Percentiles rank a stretch among this genome's conserved stretches.
These are phyloP conservation scores for Boletus rufocinnamomeus DNA, from an alignment of 768 basidiomycete genomes.

Conservation along the genomic window DNA sequence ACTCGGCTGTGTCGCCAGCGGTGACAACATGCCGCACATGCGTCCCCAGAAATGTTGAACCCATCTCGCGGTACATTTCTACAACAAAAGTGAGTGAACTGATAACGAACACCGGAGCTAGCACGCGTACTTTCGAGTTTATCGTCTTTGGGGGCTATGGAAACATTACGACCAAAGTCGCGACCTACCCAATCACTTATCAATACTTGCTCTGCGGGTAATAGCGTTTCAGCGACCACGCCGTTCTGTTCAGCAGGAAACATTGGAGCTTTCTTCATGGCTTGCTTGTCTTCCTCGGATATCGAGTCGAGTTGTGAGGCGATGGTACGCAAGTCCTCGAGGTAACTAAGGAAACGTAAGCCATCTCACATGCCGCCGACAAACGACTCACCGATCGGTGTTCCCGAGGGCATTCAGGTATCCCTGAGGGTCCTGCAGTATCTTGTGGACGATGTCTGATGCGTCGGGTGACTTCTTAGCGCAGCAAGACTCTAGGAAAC, in stretches of 20 bases:
- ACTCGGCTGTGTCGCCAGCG: neutral
- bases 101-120: neutral
- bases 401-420: constrained; percentile 7
- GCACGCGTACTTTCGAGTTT: constrained; percentile 8
- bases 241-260: constrained; percentile 5
- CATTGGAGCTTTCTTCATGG: constrained; percentile 11
- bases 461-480: constrained; percentile 16
- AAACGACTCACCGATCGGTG: constrained; percentile 6
- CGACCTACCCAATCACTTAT: constrained; percentile 15
- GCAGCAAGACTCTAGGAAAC: constrained; percentile 12
- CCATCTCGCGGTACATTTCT: constrained; percentile 18
- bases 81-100: neutral
- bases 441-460: constrained; percentile 14
- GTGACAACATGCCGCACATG: constrained; percentile 8
- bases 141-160: constrained; percentile 11
- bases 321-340: constrained; percentile 15
- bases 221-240: neutral
- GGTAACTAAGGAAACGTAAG: constrained; percentile 11
- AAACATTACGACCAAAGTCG: constrained; percentile 7
- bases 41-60: constrained; percentile 11
- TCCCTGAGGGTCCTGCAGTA: constrained; percentile 2
- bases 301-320: constrained; percentile 14
- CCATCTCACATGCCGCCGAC: neutral
- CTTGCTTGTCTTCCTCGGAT: constrained; percentile 8
- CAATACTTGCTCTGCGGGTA: constrained; percentile 7